These are phyloP conservation scores for Kentomonas sorsogonicus DNA, from an alignment of 208 protist genomes.

Conservation along the genomic window DNA sequence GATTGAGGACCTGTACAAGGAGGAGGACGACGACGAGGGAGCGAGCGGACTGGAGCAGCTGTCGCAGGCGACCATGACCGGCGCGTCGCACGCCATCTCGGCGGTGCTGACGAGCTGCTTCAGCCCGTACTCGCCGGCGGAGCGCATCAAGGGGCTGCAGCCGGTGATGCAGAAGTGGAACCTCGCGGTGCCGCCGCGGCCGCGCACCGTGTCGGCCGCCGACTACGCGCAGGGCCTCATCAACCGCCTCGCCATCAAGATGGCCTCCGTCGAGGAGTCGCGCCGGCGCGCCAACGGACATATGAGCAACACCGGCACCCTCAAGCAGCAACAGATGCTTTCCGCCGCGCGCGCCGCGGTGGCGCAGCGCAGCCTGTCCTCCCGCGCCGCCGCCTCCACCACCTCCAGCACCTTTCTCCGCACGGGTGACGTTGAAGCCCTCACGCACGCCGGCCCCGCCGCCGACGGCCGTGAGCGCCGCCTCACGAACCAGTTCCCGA, in stretches of 20 bases:
- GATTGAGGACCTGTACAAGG: constrained; percentile 13
- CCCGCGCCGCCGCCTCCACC: too few species aligned
- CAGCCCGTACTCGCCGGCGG: constrained; percentile 24
- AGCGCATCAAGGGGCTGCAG: constrained; percentile 31
- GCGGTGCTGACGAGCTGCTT: constrained; percentile 31
- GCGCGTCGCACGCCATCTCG: constrained; percentile 15
- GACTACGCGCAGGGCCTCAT: constrained; percentile 31
- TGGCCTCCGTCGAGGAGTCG: constrained; percentile 13
- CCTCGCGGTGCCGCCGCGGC: constrained; percentile 12
- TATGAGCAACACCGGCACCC: too few species aligned
- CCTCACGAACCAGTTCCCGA: too few species aligned
- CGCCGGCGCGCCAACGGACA: constrained; percentile 1
- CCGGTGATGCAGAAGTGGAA: constrained; percentile 30
- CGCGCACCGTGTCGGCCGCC: constrained; percentile 9
- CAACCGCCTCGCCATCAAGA: constrained; percentile 20
- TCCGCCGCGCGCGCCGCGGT: too few species aligned
- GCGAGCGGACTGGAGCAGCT: constrained; percentile 17
- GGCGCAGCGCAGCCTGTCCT: too few species aligned
- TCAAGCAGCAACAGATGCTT: too few species aligned
- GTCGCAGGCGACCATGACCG: constrained; percentile 17
- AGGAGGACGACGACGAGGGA: constrained; percentile 11
- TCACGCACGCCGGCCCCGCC: too few species aligned
- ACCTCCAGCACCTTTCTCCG: too few species aligned
- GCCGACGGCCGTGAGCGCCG: too few species aligned
- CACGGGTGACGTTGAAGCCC: too few species aligned